Conservation (phyloP, 805 yeast species). For the Candida nonsorbophila region DNA sequence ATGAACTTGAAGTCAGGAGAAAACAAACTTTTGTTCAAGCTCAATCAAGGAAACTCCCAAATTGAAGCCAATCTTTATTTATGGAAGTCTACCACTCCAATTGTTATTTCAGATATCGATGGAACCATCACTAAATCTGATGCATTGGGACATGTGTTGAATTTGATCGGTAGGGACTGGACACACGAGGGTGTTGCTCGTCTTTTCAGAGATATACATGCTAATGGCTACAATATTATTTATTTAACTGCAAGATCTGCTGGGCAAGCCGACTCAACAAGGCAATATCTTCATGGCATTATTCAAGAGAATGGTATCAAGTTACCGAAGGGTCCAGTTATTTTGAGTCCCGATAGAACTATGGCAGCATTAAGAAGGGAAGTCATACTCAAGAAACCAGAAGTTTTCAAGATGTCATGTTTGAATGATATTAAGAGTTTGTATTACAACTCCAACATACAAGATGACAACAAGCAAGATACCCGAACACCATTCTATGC, state of each 20-base stretch:
- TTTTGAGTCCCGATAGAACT: slow-evolving; percentile 91
- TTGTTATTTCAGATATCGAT: slow-evolving; percentile 95
- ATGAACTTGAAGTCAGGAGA: slow-evolving; percentile 73
- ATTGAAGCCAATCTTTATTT: slow-evolving; percentile 68
- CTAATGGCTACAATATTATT: slow-evolving; percentile 89
- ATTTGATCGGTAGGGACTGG: slow-evolving; percentile 95
- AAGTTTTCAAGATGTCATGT: slow-evolving; percentile 98
- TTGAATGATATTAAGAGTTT: slow-evolving; percentile 76
- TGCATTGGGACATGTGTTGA: slow-evolving; percentile 92
- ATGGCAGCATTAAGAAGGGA: slow-evolving; percentile 92
- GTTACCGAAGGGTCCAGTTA: slow-evolving; percentile 89
- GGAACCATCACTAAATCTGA: slow-evolving; percentile 98
- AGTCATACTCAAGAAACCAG: slow-evolving; percentile 91
- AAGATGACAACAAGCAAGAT: slow-evolving; percentile 2
- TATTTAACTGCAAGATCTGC: slow-evolving; percentile 93
- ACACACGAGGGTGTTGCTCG: slow-evolving; percentile 95
- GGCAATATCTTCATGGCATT: slow-evolving; percentile 75
- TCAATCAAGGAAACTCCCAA: slow-evolving; percentile 76
- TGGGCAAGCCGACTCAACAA: slow-evolving; percentile 90
- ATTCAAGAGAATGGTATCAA: slow-evolving; percentile 65
- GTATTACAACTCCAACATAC: slow-evolving; percentile 34
- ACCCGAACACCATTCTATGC: slow-evolving; percentile 83
- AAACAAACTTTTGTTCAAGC: slow-evolving; percentile 73
- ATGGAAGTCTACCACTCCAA: slow-evolving; percentile 82
- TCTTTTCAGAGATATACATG: slow-evolving; percentile 76